Evolutionary conservation across 768 basidiomycete genomes (phyloP), one percentile per base, ranked within the genome.

Genomic region (Ramaria sp.): DNA sequence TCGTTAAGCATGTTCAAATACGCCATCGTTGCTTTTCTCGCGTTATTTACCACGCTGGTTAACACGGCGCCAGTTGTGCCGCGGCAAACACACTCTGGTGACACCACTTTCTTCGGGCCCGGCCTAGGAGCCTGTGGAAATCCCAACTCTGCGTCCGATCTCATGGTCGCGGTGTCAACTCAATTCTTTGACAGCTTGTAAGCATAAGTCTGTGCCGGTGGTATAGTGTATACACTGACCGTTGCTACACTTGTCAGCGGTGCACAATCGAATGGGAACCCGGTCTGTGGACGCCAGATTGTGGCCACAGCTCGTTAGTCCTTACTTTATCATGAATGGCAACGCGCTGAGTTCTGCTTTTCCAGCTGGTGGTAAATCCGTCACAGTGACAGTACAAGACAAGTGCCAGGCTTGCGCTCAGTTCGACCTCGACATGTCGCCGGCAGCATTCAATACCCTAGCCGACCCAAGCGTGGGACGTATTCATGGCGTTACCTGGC

Each of bases 131-230:
- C 58, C 7, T 59, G 58, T 22, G 58, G 58, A 13, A 43, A 19
- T 2, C 57, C 51, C 54, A 59, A 59, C 20, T 24, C 24, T 15
- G 38, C 58, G 9, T 15, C 22, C 15, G 58, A 59, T 19, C 31
- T 54, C 20, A 43, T 59, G 53, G 58, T 59, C 15, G 58, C 58
- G 6, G 53, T 59, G 6, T 59, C 58, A 12, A 34, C 7, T 31
- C 34, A 52, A 52, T 39, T 52, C 24, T 84, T 86, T 64, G 61
- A 7, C 20, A 85, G 71, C 73, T 82, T 82, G 81, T 84, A 67
- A 59, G 82, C 33, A 27, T 5, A 27, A 27, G 2, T 27, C 27
- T 27, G 27, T 27, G 27, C 5, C 27, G 27, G 27, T 5, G 19
- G 5, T 30, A 20, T 20, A 30, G 12, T 20, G 13, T 47, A 47